Percentiles rank a stretch among this genome's conserved stretches.
These are phyloP conservation scores for Tricholoma saponaceum DNA, from an alignment of 768 basidiomycete species.

Conservation along the genomic window DNA sequence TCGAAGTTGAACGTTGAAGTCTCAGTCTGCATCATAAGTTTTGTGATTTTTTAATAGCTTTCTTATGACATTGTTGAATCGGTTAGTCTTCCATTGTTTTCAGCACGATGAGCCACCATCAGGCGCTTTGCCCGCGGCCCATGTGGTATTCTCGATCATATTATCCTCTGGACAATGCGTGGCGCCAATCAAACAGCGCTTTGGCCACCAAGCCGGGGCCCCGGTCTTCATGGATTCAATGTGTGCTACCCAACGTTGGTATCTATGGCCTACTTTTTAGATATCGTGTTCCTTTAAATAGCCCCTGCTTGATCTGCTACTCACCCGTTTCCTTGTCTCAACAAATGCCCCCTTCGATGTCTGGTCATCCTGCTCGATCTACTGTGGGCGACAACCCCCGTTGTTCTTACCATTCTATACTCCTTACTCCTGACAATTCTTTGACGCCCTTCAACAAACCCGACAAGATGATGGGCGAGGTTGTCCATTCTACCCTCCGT, in stretches of 20 bases:
- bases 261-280: neutral
- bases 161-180: slow-evolving; percentile 5
- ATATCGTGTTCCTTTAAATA: neutral
- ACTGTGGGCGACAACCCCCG: neutral
- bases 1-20: neutral
- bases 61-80: neutral
- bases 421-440: neutral
- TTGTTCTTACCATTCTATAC: neutral
- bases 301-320: neutral
- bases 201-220: neutral
- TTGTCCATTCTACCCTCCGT: neutral
- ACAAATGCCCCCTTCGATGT: neutral
- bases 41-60: neutral
- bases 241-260: neutral
- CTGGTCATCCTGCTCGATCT: neutral
- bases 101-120: neutral
- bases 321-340: neutral
- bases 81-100: neutral
- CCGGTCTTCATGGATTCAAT: slow-evolving; percentile 3
- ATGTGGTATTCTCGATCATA: neutral
- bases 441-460: neutral
- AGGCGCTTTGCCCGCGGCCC: neutral
- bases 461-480: neutral
- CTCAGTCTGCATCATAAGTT: neutral
- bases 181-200: slow-evolving; percentile 7